Conservation (phyloP, 495 filamentous ascomycete species). For the Eremomyces bilateralis region DNA sequence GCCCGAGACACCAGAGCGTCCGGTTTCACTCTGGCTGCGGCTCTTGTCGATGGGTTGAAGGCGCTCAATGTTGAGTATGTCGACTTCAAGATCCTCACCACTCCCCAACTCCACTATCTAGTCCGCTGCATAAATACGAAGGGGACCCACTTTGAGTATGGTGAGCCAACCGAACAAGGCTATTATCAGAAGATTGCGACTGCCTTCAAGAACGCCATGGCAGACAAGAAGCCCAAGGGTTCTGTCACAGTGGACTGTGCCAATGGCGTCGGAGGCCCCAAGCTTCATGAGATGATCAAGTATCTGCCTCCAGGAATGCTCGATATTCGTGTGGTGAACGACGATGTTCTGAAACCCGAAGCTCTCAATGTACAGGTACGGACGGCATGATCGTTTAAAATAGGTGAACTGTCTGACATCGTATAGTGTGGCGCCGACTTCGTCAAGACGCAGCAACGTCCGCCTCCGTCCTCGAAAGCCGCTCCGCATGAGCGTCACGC, state of each 20-base stretch:
- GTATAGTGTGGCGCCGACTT: constrained; percentile 80
- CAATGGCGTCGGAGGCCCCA: constrained; percentile 89
- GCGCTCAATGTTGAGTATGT: constrained; percentile 48
- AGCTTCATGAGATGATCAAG: constrained; percentile 71
- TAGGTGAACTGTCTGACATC: constrained; percentile 3
- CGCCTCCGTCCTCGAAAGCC: constrained; percentile 64
- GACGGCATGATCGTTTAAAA: not conserved
- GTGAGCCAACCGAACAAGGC: constrained; percentile 66
- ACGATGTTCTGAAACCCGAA: constrained; percentile 74
- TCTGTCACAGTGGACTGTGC: constrained; percentile 78
- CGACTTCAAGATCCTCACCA: constrained; percentile 78
- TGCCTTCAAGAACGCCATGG: constrained; percentile 61
- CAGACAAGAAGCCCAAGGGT: constrained; percentile 42
- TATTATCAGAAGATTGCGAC: constrained; percentile 81
- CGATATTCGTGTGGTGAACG: constrained; percentile 74
- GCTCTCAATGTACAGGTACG: constrained; percentile 68
- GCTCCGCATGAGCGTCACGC: constrained; percentile 57
- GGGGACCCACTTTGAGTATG: constrained; percentile 60
- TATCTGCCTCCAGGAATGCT: constrained; percentile 49
- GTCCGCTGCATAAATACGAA: constrained; percentile 87
- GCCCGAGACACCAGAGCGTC: constrained; percentile 87
- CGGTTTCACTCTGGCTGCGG: constrained; percentile 56
- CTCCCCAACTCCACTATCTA: constrained; percentile 89
- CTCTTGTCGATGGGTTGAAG: constrained; percentile 55
- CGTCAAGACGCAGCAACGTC: constrained; percentile 89